Percentiles rank a stretch among this genome's conserved stretches.
Evolutionary conservation across 1,139 yeast genomes (phyloP).

Genomic region (Candida sp.): DNA sequence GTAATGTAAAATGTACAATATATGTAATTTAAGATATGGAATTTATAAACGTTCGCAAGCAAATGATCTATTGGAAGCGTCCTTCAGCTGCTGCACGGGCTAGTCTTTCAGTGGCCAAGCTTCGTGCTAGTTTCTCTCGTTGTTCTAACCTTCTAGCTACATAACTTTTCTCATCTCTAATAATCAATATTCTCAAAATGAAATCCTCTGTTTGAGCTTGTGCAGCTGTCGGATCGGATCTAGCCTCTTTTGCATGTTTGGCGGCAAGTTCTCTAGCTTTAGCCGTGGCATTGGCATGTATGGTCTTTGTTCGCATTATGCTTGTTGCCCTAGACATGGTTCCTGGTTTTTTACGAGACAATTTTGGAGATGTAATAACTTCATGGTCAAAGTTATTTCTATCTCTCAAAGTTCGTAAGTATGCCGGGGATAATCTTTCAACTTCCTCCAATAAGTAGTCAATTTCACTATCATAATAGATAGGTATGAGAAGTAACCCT

Average conservation of each 20-base stretch:
- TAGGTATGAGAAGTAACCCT: slow-evolving; percentile 60
- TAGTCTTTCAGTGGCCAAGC: slow-evolving; percentile 59
- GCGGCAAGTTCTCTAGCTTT: slow-evolving; percentile 54
- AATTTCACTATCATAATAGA: slow-evolving; percentile 59
- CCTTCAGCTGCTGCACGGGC: slow-evolving; percentile 47
- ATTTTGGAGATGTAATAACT: slow-evolving; percentile 3
- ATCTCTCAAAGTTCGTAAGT: slow-evolving; percentile 44
- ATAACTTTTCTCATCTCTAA: slow-evolving; percentile 37
- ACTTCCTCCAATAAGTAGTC: slow-evolving; percentile 54
- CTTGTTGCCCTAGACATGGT: slow-evolving; percentile 47
- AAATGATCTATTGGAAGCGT: slow-evolving; percentile 12
- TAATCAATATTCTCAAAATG: slow-evolving; percentile 56
- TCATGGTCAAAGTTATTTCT: slow-evolving; percentile 31
- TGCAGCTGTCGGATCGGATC: slow-evolving; percentile 53
- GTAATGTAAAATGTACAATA: background rate
- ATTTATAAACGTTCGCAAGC: no score
- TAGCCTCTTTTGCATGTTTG: slow-evolving; percentile 48
- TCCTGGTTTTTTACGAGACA: slow-evolving; percentile 1
- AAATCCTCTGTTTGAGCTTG: slow-evolving; percentile 63
- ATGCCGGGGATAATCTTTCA: slow-evolving; percentile 54
- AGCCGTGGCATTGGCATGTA: slow-evolving; percentile 70
- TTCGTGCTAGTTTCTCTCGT: slow-evolving; percentile 59
- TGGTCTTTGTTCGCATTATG: slow-evolving; percentile 62
- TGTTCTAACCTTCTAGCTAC: slow-evolving; percentile 58
- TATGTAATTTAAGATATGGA: background rate